Evolutionary conservation across 768 basidiomycete genomes (phyloP).

Genomic region (Lactifluus piperatus): DNA sequence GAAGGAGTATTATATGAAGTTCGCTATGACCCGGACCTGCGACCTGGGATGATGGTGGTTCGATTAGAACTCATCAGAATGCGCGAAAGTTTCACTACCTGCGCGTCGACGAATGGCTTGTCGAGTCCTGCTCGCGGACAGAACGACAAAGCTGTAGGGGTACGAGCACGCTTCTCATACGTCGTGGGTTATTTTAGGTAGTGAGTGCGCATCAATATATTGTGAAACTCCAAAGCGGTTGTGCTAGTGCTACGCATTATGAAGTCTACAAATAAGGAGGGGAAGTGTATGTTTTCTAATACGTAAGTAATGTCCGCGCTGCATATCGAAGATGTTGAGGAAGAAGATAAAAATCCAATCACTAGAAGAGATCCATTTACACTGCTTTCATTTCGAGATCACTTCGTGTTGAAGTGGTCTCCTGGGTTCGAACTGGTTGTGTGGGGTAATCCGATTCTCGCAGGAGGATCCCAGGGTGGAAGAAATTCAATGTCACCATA

Average conservation of each 20-base stretch:
- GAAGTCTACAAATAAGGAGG: background rate
- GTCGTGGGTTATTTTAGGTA: too few species aligned
- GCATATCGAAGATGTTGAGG: background rate
- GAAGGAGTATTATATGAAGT: background rate
- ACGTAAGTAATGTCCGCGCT: background rate
- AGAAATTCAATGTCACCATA: conserved; percentile 11
- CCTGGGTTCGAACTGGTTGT: background rate
- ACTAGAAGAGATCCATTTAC: background rate
- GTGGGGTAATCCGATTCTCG: background rate
- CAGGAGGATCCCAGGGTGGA: conserved; percentile 9
- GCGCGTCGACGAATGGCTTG: too few species aligned
- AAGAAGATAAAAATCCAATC: background rate
- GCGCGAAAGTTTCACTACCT: too few species aligned
- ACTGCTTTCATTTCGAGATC: background rate
- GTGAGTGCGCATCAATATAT: too few species aligned
- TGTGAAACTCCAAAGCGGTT: background rate
- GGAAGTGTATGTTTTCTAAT: background rate
- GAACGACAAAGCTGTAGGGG: too few species aligned
- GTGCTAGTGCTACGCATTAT: background rate
- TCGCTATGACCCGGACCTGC: background rate
- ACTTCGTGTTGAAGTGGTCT: background rate
- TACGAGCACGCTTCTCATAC: background rate
- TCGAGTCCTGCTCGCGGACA: too few species aligned
- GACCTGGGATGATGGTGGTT: too few species aligned
- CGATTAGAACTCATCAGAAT: too few species aligned